phyloP scores from a whole-genome alignment of 2,329 filamentous ascomycete species.

The Ilyonectria destructans region DNA sequence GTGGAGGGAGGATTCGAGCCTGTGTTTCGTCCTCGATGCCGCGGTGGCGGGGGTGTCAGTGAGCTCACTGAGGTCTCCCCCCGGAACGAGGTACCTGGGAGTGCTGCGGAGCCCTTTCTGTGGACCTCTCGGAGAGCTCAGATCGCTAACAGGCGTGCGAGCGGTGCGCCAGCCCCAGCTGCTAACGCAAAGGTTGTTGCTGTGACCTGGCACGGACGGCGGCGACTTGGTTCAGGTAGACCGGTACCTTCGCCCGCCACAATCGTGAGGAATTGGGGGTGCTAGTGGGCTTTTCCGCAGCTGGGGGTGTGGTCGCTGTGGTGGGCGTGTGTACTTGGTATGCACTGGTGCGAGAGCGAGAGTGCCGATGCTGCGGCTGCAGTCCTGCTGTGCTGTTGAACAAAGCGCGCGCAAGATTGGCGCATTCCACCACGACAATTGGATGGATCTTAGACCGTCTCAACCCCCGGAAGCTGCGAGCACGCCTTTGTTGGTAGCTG shows the following conservation, averaged over 20 bases:
- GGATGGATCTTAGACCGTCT: constrained; percentile 27
- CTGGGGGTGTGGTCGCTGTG: background rate
- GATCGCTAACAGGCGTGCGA: constrained; percentile 40
- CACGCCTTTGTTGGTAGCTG: constrained; percentile 8
- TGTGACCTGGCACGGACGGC: constrained; percentile 26
- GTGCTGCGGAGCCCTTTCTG: constrained; percentile 19
- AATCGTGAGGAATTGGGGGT: constrained; percentile 8
- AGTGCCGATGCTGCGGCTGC: constrained; percentile 18
- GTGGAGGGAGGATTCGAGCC: constrained; percentile 42
- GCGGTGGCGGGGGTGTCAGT: constrained; percentile 35
- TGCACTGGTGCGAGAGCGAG: constrained; percentile 1
- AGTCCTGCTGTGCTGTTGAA: constrained; percentile 36
- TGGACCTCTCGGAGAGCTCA: constrained; percentile 29
- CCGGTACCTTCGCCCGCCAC: background rate
- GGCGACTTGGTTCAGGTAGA: constrained; percentile 16
- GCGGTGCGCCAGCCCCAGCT: constrained; percentile 41
- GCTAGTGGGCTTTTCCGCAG: constrained; percentile 9
- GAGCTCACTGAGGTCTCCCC: constrained; percentile 42
- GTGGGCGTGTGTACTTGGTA: constrained; percentile 15
- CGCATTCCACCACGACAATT: constrained; percentile 46
- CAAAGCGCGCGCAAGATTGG: constrained; percentile 42
- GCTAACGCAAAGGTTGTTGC: constrained; percentile 11
- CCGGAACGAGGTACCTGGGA: background rate
- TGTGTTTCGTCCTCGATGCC: constrained; percentile 29
- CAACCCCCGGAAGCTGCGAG: constrained; percentile 12